These are phyloP conservation scores for Blastobotrys serpentis DNA, from an alignment of 1,139 yeast species.

Conservation along the genomic window DNA sequence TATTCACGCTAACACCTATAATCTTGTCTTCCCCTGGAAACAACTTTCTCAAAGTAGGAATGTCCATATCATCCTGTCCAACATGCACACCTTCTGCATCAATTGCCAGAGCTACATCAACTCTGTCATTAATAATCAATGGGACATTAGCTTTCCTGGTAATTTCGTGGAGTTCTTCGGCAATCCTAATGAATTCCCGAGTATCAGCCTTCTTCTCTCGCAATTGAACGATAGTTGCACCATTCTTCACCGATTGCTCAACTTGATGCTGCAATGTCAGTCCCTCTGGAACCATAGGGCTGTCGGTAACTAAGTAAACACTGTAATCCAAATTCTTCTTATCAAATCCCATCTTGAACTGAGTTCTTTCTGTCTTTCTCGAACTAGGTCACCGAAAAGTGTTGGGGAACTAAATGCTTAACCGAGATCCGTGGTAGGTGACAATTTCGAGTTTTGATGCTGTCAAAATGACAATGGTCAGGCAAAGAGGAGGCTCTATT, in stretches of 20 bases:
- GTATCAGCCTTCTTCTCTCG: constrained; percentile 79
- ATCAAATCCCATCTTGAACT: neutral
- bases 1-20: constrained; percentile 75
- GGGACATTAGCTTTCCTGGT: constrained; percentile 66
- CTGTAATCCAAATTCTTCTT: constrained; percentile 51
- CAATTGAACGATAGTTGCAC: constrained; percentile 79
- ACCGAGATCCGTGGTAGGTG: neutral
- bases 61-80: constrained; percentile 88
- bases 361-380: neutral
- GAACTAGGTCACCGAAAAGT: neutral
- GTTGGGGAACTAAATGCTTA: neutral
- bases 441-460: too few relatives aligned
- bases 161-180: constrained; percentile 57
- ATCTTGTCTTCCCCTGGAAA: constrained; percentile 68
- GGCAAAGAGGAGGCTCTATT: too few relatives aligned
- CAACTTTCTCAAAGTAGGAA: constrained; percentile 55
- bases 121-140: constrained; percentile 79
- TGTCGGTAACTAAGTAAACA: constrained; percentile 78
- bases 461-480: too few relatives aligned
- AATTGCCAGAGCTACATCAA: constrained; percentile 86
- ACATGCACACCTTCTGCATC: constrained; percentile 93
- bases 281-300: constrained; percentile 68
- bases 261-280: constrained; percentile 53
- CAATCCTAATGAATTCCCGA: constrained; percentile 61
- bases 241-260: constrained; percentile 59